A percentile compares a stretch with the other conserved stretches of the same genome.
Evolutionary conservation across 2,329 filamentous ascomycete species (phyloP).

Genomic region (Cryphonectria radicalis): DNA sequence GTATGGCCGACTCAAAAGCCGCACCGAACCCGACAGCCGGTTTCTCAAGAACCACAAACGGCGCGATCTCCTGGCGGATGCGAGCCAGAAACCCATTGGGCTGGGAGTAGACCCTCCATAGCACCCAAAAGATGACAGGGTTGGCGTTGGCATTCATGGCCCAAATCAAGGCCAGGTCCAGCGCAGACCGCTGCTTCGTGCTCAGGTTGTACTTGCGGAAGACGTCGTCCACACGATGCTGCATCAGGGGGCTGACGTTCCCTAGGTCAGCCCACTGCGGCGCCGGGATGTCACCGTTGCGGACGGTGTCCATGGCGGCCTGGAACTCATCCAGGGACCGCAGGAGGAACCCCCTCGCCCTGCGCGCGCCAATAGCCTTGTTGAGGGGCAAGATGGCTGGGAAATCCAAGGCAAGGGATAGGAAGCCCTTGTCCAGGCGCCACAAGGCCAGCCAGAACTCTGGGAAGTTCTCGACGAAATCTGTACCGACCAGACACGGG

Average conservation of each 20-base stretch:
- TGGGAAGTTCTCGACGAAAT: slow-evolving; percentile 47
- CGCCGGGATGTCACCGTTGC: slow-evolving; percentile 39
- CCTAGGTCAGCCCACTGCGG: slow-evolving; percentile 44
- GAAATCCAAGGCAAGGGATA: slow-evolving; percentile 38
- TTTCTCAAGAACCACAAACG: slow-evolving; percentile 39
- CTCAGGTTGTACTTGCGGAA: slow-evolving; percentile 36
- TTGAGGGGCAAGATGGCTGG: slow-evolving; percentile 42
- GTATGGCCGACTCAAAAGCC: slow-evolving; percentile 42
- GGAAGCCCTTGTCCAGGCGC: slow-evolving; percentile 42
- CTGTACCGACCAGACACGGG: slow-evolving; percentile 43
- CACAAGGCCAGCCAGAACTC: slow-evolving; percentile 45
- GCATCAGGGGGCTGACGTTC: slow-evolving; percentile 42
- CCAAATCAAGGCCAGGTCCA: slow-evolving; percentile 44
- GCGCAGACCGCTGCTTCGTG: slow-evolving; percentile 39
- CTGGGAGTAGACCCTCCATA: slow-evolving; percentile 47
- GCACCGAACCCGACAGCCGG: slow-evolving; percentile 43
- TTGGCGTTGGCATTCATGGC: slow-evolving; percentile 45
- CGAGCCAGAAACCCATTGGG: slow-evolving; percentile 41
- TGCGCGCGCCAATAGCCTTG: slow-evolving; percentile 39
- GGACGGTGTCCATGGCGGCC: slow-evolving; percentile 41
- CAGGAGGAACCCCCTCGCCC: slow-evolving; percentile 38
- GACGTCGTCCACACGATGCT: slow-evolving; percentile 33
- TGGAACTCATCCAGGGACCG: slow-evolving; percentile 41
- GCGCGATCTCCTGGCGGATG: slow-evolving; percentile 45
- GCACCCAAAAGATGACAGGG: slow-evolving; percentile 45